Evolutionary conservation across 148 eudicot genomes (phyloP), one percentile per base, ranked within the genome.

Genomic region (Nyssa sinensis): DNA sequence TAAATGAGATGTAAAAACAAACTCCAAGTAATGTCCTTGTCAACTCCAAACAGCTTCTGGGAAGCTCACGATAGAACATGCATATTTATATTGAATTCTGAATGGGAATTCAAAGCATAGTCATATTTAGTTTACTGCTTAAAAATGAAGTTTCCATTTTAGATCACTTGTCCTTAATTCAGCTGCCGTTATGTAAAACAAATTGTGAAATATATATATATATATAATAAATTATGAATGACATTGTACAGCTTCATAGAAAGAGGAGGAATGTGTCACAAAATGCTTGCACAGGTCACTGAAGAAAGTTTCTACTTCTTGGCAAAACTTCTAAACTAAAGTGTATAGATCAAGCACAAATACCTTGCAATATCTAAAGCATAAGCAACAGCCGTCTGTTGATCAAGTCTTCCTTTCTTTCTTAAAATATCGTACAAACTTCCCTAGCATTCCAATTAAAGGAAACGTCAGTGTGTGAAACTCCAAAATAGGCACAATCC

Each of bases 311-410:
- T 64, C 41, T 64, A 31, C 0, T n/a, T n/a, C n/a, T n/a, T n/a
- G n/a, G n/a, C n/a, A n/a, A n/a, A n/a, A n/a, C n/a, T n/a, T n/a
- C n/a, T n/a, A n/a, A n/a, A n/a, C n/a, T n/a, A n/a, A 13, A 47
- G 9, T 5, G 5, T 13, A 69, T 47, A 19, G 10, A 29, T 62
- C 24, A 14, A 23, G 31, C n/a, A 37, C 11, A 66, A 44, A 35
- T 78, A 83, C 85, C 82, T 83, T 72, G 85, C 85, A 69, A 83
- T 83, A 61, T 83, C 86, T 41, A 83, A 74, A 58, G 80, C 86
- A 74, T 76, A 83, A 62, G 86, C 69, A 73, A 83, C 83, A 63
- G 86, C 83, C 13, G 83, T 79, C 24, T 31, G 53, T 65, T 75
- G 66, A 66, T 83, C 80, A 65, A 83, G 81, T 74, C 66, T 79